Evolutionary conservation across 225 moss, liverwort and hornwort genomes (phyloP).

Genomic region (Climacium dendroides): DNA sequence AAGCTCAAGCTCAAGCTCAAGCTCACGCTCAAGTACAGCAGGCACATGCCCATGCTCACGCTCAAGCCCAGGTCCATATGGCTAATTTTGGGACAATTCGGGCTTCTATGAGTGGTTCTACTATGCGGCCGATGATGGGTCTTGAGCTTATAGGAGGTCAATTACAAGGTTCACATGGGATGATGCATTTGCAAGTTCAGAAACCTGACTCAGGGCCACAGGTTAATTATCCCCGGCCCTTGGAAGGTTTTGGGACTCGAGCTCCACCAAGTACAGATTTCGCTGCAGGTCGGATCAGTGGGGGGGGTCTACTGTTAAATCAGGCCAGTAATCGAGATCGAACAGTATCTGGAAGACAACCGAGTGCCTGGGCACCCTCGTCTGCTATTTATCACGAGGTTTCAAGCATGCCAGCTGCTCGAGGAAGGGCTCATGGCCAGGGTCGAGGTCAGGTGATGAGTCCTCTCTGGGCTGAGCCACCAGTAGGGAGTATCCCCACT

Average conservation of each 20-base stretch:
- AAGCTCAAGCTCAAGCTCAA: constrained; percentile 2
- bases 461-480: constrained; percentile 45
- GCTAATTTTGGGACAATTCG: constrained; percentile 41
- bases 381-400: constrained; percentile 26
- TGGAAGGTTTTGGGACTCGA: constrained; percentile 40
- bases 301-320: constrained; percentile 18
- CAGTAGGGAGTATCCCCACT: constrained; percentile 22
- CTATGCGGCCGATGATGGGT: constrained; percentile 43
- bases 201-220: constrained; percentile 40
- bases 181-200: constrained; percentile 57
- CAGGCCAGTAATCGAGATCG: constrained; percentile 35
- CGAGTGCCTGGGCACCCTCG: constrained; percentile 38
- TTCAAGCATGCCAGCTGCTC: constrained; percentile 12
- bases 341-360: constrained; percentile 31
- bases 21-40: constrained; percentile 12
- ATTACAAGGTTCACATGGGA: constrained; percentile 36
- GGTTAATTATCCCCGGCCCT: constrained; percentile 33
- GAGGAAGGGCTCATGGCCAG: constrained; percentile 46
- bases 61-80: constrained; percentile 31
- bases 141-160: constrained; percentile 45
- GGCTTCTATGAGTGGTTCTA: constrained; percentile 33
- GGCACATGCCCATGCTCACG: constrained; percentile 26
- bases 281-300: constrained; percentile 26
- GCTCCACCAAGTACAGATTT: constrained; percentile 17
- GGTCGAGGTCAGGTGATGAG: constrained; percentile 30